Evolutionary conservation across 1,284 basidiomycete genomes (phyloP).

Genomic region (Cronartium quercuum): DNA sequence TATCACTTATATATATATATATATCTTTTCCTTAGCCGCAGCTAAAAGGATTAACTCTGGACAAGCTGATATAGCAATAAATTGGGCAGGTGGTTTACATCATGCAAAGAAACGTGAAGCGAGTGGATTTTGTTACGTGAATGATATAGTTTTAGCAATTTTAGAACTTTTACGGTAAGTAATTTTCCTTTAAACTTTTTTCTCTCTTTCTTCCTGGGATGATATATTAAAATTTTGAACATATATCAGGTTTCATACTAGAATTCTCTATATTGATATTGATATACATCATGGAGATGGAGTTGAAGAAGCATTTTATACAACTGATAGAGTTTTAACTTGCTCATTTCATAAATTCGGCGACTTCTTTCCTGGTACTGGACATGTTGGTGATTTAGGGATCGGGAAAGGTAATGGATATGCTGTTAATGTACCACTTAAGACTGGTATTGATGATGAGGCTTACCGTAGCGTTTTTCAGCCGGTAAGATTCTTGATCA

Average conservation of each 20-base stretch:
- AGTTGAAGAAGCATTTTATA: constrained; percentile 98
- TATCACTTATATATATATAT: neutral
- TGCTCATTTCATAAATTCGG: constrained; percentile 88
- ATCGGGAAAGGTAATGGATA: constrained; percentile 82
- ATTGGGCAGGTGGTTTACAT: constrained; percentile 96
- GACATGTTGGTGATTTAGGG: constrained; percentile 62
- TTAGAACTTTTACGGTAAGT: constrained; percentile 74
- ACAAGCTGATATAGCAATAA: constrained; percentile 82
- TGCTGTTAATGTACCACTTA: constrained; percentile 84
- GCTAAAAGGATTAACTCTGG: constrained; percentile 75
- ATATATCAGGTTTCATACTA: constrained; percentile 56
- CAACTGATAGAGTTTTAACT: constrained; percentile 93
- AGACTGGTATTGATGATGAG: constrained; percentile 83
- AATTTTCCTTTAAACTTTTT: neutral
- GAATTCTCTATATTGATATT: constrained; percentile 95
- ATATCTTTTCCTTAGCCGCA: constrained; percentile 56
- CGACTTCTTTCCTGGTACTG: constrained; percentile 91
- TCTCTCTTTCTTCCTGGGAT: neutral
- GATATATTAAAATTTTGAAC: too few relatives aligned
- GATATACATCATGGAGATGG: constrained; percentile 98
- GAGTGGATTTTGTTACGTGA: constrained; percentile 94
- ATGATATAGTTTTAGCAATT: constrained; percentile 78
- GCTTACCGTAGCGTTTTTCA: constrained; percentile 73
- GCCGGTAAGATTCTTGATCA: constrained; percentile 60
- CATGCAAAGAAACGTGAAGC: constrained; percentile 98